Base-by-base conservation (phyloP, 1,284 basidiomycete genomes). In the Boletus sp. region DNA sequence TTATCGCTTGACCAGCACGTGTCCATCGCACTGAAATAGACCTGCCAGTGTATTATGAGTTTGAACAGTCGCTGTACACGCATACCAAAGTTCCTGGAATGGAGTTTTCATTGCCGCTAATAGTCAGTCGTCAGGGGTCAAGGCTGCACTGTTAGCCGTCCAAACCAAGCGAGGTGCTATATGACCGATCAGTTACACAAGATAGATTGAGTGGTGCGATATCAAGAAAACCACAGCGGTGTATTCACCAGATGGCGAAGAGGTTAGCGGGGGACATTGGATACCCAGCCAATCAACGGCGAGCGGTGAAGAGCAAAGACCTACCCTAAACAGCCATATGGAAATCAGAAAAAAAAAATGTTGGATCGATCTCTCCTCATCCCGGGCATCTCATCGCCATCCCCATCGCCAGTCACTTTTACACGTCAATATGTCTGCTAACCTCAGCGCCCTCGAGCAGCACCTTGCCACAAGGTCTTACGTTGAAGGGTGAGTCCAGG, bases 391-490 rank as follows among this genome's bases (percentile, higher is more conserved):
- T 57, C 58, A 71, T 58, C 62, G 20, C 26, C 37, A 34, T 49
- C 58, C 57, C 51, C 52, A 54, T 41, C 34, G 41, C 44, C 44
- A 32, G 27, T 46, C 46, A 39, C 41, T 36, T 44, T 50, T 50
- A 51, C 49, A 59, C 55, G 52, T 60, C 51, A 58, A 60, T 38
- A 91, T 91, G 89, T 79, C 88, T 64, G 72, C 74, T 62, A 77
- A 91, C 71, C 76, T 92, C 60, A 65, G 73, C 44, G 84, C 86
- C 61, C 87, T 96, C 65, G 89, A 95, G 66, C 67, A 83, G 54
- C 89, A 94, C 78, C 88, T 97, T 61, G 68, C 82, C 48, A 80
- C 82, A 62, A 80, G 90, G 69, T 91, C 91, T 53, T 96, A 95
- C 73, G 76, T 95, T 51, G 90, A 94, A 69, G 93, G 92, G 92